phyloP scores from a whole-genome alignment of 257 asterid genomes.

The Sherardia arvensis region DNA sequence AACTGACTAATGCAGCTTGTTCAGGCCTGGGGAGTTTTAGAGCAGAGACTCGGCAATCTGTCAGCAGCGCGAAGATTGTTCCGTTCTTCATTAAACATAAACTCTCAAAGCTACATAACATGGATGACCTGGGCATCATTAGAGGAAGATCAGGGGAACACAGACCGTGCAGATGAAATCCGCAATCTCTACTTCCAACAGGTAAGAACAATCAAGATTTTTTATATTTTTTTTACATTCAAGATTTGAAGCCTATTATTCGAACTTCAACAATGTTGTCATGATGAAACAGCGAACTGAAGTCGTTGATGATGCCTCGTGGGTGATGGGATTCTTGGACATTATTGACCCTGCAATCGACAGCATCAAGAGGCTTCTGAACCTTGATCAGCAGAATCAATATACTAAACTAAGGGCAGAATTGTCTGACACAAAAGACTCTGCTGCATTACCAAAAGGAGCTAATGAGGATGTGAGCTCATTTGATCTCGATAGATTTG shows the following conservation, averaged over 20 bases:
- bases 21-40: constrained; percentile 98
- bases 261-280: background rate
- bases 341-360: constrained; percentile 85
- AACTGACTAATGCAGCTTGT: background rate
- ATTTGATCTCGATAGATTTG: constrained; percentile 59
- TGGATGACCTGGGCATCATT: constrained; percentile 99
- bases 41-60: constrained; percentile 75
- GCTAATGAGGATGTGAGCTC: constrained; percentile 20
- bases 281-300: constrained; percentile 70
- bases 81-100: constrained; percentile 77
- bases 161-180: constrained; percentile 81
- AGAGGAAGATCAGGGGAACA: constrained; percentile 91
- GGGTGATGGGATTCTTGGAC: constrained; percentile 96
- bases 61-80: constrained; percentile 85
- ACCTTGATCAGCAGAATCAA: constrained; percentile 23
- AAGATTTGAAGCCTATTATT: background rate
- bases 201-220: constrained; percentile 26
- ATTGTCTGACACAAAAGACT: constrained; percentile 15
- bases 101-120: constrained; percentile 90
- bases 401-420: constrained; percentile 16
- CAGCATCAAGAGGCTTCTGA: constrained; percentile 65
- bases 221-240: too few species aligned
- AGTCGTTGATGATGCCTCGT: constrained; percentile 83
- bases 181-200: constrained; percentile 90
- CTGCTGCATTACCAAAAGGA: constrained; percentile 12